These are phyloP conservation scores for Vigna reflexopilosa DNA, from an alignment of 306 rosid species.

Conservation along the genomic window DNA sequence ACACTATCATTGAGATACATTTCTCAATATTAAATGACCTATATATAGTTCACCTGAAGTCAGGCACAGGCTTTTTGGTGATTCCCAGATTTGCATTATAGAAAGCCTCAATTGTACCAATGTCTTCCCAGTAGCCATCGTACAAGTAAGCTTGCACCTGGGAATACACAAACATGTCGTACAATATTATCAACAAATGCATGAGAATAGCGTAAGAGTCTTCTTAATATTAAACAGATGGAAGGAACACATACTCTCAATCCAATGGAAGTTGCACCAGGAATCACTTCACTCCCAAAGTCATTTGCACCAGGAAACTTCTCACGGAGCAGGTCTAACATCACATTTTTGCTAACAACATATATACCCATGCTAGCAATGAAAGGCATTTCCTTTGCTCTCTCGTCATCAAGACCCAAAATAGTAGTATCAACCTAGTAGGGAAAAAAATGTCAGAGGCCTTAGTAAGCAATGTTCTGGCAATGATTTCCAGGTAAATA, in stretches of 20 bases:
- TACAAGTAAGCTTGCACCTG: slow-evolving; percentile 98
- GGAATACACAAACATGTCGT: slow-evolving; percentile 15
- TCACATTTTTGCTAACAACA: slow-evolving; percentile 91
- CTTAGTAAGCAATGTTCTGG: not conserved
- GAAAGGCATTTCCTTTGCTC: slow-evolving; percentile 95
- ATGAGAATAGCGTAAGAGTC: not conserved
- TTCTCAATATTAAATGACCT: slow-evolving; percentile 27
- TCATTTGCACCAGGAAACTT: slow-evolving; percentile 96
- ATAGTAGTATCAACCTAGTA: slow-evolving; percentile 94
- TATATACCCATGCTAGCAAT: slow-evolving; percentile 99
- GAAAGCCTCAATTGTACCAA: slow-evolving; percentile 99
- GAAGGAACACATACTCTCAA: slow-evolving; percentile 72
- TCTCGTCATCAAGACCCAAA: slow-evolving; percentile 92
- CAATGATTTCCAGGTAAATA: not conserved
- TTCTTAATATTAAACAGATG: slow-evolving; percentile 1
- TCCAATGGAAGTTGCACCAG: slow-evolving; percentile 94
- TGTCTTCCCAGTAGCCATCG: slow-evolving; percentile 99
- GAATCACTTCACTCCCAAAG: slow-evolving; percentile 99
- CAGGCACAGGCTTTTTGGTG: slow-evolving; percentile 96
- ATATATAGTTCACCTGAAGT: slow-evolving; percentile 73
- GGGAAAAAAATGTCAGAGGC: slow-evolving; percentile 27
- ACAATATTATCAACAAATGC: slow-evolving; percentile 12
- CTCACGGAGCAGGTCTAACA: slow-evolving; percentile 81
- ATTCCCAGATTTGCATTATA: slow-evolving; percentile 97
- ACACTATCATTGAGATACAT: slow-evolving; percentile 32